These are phyloP conservation scores for Colletotrichum camelliae DNA, from an alignment of 2,329 filamentous ascomycete genomes.

Conservation along the genomic window DNA sequence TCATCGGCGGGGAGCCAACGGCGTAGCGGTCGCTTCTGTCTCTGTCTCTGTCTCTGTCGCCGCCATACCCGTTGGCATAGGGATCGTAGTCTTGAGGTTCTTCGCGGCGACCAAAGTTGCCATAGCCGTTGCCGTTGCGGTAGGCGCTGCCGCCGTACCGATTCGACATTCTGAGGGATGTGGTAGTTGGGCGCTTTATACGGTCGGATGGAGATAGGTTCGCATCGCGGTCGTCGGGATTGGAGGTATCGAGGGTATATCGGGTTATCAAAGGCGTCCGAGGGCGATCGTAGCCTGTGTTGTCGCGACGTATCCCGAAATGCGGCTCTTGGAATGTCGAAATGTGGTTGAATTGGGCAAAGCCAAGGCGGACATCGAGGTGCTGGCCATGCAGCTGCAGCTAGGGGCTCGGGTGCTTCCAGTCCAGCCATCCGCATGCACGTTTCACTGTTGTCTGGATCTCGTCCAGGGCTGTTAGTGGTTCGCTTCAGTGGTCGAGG, in stretches of 20 bases:
- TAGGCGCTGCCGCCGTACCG: slow-evolving; percentile 37
- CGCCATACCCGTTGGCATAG: slow-evolving; percentile 47
- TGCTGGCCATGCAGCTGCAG: neutral
- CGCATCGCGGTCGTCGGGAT: slow-evolving; percentile 12
- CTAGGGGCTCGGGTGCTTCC: slow-evolving; percentile 4
- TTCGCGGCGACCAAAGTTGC: slow-evolving; percentile 58
- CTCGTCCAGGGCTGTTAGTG: slow-evolving; percentile 2
- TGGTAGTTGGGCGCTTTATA: slow-evolving; percentile 11
- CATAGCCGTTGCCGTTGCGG: slow-evolving; percentile 48
- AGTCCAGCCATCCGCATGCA: slow-evolving; percentile 13
- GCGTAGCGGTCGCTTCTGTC: slow-evolving; percentile 48
- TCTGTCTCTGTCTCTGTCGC: slow-evolving; percentile 34
- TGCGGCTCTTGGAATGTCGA: neutral
- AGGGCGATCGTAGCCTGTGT: neutral
- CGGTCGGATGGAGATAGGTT: neutral
- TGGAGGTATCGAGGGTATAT: neutral
- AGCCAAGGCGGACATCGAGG: neutral
- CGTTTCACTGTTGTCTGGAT: slow-evolving; percentile 21
- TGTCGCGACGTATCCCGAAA: neutral
- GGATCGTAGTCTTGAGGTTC: slow-evolving; percentile 53
- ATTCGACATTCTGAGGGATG: slow-evolving; percentile 21
- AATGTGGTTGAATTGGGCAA: neutral
- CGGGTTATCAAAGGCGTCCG: neutral
- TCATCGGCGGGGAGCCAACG: slow-evolving; percentile 32
- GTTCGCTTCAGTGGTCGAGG: neutral